These are phyloP conservation scores for Arthrobotrys entomopaga DNA, from an alignment of 2,329 filamentous ascomycete species.

Conservation along the genomic window DNA sequence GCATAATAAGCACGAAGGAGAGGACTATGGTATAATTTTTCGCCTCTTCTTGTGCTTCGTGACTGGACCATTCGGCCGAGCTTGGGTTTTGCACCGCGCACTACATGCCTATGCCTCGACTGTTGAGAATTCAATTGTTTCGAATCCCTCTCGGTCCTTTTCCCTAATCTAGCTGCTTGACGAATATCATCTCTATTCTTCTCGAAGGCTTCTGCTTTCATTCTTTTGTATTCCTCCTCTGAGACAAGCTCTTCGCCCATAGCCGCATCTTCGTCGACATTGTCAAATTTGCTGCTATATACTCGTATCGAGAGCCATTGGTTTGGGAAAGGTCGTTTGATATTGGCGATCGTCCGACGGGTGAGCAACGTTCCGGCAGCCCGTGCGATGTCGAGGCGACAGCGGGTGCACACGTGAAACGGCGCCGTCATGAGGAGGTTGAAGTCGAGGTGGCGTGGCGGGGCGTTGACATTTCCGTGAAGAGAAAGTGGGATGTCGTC, in stretches of 20 bases:
- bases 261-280: conserved; percentile 7
- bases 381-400: conserved; percentile 27
- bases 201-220: background rate
- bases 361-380: background rate
- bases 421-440: conserved; percentile 27
- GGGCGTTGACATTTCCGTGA: conserved; percentile 6
- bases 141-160: background rate
- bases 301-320: conserved; percentile 32
- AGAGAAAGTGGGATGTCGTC: conserved; percentile 51
- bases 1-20: background rate
- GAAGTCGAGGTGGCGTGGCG: background rate
- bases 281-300: conserved; percentile 19
- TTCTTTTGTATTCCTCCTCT: background rate
- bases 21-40: background rate
- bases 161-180: background rate
- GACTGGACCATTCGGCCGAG: background rate
- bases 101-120: background rate
- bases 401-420: conserved; percentile 30
- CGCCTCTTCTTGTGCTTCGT: background rate
- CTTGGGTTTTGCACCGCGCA: background rate
- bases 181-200: background rate
- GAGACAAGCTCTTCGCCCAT: background rate
- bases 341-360: background rate
- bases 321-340: conserved; percentile 19
- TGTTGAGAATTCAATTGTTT: background rate